phyloP scores from a whole-genome alignment of 2,329 filamentous ascomycete genomes.

The Calonectria hongkongensis region DNA sequence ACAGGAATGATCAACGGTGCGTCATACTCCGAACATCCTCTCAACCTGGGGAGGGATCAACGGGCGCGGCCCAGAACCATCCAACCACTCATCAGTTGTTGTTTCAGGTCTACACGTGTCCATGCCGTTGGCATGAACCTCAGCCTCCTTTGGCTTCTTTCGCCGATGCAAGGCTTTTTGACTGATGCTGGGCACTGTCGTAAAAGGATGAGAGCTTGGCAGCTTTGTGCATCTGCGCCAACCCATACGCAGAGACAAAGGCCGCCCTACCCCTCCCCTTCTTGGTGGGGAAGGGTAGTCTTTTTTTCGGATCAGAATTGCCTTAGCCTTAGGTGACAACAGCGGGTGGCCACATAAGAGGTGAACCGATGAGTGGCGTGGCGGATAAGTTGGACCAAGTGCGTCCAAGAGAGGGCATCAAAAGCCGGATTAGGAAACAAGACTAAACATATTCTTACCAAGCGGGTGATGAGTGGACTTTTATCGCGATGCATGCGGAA shows the following conservation, averaged over 20 bases:
- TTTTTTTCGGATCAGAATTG: not conserved
- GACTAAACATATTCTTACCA: not conserved
- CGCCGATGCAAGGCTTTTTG: not conserved
- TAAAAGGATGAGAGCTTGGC: not conserved
- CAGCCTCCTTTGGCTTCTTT: not conserved
- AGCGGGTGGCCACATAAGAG: not conserved
- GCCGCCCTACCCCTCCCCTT: not conserved
- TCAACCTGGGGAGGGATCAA: not conserved
- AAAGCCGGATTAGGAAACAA: not conserved
- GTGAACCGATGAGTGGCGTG: not conserved
- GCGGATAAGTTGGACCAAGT: not conserved
- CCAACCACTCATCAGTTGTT: not conserved
- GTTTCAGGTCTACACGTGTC: constrained; percentile 14
- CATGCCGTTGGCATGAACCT: not conserved
- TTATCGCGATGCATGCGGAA: not conserved
- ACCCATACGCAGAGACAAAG: not conserved
- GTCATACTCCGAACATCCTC: not conserved
- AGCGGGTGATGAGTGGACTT: not conserved
- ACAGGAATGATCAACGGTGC: constrained; percentile 2
- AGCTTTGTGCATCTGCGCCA: not conserved
- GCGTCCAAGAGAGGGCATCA: not conserved
- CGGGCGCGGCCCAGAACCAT: not conserved
- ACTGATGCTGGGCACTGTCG: not conserved
- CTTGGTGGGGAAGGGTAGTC: not conserved
- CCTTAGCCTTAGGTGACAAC: not conserved